phyloP scores from a whole-genome alignment of 108 stramenopile genomes.

The Ochromonas danica region DNA sequence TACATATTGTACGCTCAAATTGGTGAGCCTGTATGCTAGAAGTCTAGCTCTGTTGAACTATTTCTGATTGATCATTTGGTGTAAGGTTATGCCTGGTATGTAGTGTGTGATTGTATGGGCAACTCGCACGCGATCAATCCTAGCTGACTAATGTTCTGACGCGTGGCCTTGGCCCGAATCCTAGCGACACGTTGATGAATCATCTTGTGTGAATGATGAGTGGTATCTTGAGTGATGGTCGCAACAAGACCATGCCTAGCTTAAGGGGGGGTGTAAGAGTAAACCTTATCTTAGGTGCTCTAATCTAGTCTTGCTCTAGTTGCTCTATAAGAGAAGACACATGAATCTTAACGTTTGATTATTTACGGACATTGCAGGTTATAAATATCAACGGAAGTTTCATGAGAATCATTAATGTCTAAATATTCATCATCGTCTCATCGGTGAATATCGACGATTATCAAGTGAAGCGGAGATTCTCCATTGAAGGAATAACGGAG shows the following conservation, averaged over 20 bases:
- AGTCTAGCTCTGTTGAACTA: conserved; percentile 15
- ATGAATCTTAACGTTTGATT: conserved; percentile 17
- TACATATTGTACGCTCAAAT: conserved; percentile 17
- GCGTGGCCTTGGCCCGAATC: conserved; percentile 12
- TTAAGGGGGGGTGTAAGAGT: conserved; percentile 14
- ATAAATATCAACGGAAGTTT: conserved; percentile 17
- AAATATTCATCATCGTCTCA: conserved; percentile 17
- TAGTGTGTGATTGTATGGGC: conserved; percentile 15
- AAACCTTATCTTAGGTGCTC: conserved; percentile 15
- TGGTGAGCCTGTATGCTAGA: conserved; percentile 14
- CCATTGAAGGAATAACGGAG: conserved; percentile 1
- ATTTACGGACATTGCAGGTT: conserved; percentile 15
- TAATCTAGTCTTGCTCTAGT: conserved; percentile 16
- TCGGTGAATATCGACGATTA: conserved; percentile 15
- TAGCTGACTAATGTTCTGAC: conserved; percentile 15
- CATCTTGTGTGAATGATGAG: conserved; percentile 15
- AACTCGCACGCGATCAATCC: conserved; percentile 13
- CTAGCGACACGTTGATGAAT: conserved; percentile 15
- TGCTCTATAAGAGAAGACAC: conserved; percentile 15
- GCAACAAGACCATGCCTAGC: conserved; percentile 13
- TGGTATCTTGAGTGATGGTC: conserved; percentile 15
- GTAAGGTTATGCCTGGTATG: conserved; percentile 15
- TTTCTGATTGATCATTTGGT: conserved; percentile 10
- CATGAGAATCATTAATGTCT: conserved; percentile 17
- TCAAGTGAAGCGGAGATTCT: conserved; percentile 15